Percentiles rank a stretch among this genome's conserved stretches.
Conservation (phyloP, 768 basidiomycete species). For the Termitomyces sp. region DNA sequence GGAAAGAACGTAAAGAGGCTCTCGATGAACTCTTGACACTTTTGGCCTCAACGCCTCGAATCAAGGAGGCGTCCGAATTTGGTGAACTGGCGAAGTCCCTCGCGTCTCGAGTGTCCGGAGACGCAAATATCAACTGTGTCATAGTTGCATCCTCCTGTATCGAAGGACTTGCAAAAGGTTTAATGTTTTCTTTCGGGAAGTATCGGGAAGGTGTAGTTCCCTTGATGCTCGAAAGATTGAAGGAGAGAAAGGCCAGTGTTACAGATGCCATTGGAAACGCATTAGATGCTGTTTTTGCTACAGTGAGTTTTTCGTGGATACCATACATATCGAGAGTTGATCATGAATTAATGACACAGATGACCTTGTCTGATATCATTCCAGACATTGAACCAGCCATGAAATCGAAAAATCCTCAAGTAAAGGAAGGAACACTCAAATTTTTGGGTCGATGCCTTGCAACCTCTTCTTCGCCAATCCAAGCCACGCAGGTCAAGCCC, state of each 20-base stretch:
- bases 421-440: constrained; percentile 89
- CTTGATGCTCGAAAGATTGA: constrained; percentile 82
- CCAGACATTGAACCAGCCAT: constrained; percentile 77
- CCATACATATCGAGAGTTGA: not conserved
- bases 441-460: constrained; percentile 80
- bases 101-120: constrained; percentile 76
- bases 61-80: constrained; percentile 78
- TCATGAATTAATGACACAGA: constrained; percentile 41
- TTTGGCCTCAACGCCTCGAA: constrained; percentile 65
- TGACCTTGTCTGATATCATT: constrained; percentile 73
- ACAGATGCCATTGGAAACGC: constrained; percentile 86
- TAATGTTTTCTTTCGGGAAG: constrained; percentile 70
- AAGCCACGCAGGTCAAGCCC: constrained; percentile 73
- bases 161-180: constrained; percentile 81
- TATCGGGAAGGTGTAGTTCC: constrained; percentile 71
- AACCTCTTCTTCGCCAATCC: constrained; percentile 65
- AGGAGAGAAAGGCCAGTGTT: constrained; percentile 90
- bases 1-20: constrained; percentile 96
- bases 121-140: constrained; percentile 96
- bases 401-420: constrained; percentile 92
- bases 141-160: constrained; percentile 82
- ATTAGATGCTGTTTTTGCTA: constrained; percentile 82
- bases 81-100: constrained; percentile 74
- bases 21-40: constrained; percentile 78
- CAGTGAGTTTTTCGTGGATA: constrained; percentile 49